Base-by-base conservation (phyloP, 2,329 filamentous ascomycete genomes). In the Fusarium anguioides region DNA sequence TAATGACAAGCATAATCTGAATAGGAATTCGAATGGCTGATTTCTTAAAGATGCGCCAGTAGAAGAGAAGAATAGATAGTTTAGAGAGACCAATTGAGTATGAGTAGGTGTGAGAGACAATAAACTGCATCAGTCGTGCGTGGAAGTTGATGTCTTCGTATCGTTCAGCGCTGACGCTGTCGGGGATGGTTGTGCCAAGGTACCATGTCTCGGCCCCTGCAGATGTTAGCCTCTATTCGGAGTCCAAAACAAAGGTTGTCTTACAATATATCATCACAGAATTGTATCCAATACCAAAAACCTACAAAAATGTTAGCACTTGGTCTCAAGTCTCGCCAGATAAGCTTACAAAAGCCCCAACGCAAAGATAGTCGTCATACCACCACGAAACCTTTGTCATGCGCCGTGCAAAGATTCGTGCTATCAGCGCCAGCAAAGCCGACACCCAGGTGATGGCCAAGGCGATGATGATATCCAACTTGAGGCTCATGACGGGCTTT, bases 11-110 rank as follows among this genome's bases (percentile, higher is more conserved):
- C 36, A 77, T 58, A 3, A 73, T 36, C 8, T 68, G 52, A 18
- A 77, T 77, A 1, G 75, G 70, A 2, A 74, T 63, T 15, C 71
- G 70, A 18, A 77, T 76, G 8, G 60, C 56, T 0, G 75, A 69
- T 7, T 70, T 58, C 0, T 64, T 69, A 45, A 77, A 77, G 11
- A 77, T 60, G 9, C 75, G 70, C 69, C 71, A 75, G 66, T 77
- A 77, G 42, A 77, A 71, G 7, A 59, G 64, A 4, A 77, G 68
- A 3, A 77, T 72, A 4, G 75, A 67, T 0, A 76, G 48, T 57
- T 77, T 77, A 0, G 69, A 69, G 2, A 65, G 66, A 5, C 68
- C 73, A 18, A 77, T 70, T 6, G 75, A 72, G 37, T 66, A 72
- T 4, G 70, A 63, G 21, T 77, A 77, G 17, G 47, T 68, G 6